Percentiles rank a stretch among this genome's conserved stretches.
Conservation (phyloP, 495 filamentous ascomycete genomes). For the Aspergillus conjunctus region DNA sequence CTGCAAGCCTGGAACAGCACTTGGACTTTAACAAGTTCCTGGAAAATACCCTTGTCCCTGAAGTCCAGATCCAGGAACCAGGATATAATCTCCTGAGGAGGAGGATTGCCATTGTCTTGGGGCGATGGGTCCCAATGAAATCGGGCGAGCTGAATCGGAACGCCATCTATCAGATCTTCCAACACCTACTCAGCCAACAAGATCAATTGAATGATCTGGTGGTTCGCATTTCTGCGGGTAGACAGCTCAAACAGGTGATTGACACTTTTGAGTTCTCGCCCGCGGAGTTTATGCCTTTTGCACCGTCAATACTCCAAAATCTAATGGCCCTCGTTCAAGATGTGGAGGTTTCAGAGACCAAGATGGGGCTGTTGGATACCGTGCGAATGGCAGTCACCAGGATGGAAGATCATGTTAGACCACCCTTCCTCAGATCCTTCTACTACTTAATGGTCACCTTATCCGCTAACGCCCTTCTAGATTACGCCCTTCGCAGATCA, state of each 20-base stretch:
- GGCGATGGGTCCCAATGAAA: constrained; percentile 84
- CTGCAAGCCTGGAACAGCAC: constrained; percentile 65
- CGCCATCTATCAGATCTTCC: constrained; percentile 86
- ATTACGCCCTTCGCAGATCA: constrained; percentile 73
- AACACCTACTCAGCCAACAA: constrained; percentile 75
- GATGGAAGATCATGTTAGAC: constrained; percentile 68
- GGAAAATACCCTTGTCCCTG: constrained; percentile 68
- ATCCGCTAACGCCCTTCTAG: constrained; percentile 34
- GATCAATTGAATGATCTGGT: constrained; percentile 87
- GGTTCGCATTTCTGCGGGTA: constrained; percentile 86
- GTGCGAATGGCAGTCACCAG: constrained; percentile 76
- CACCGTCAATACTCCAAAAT: constrained; percentile 63
- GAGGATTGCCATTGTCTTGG: constrained; percentile 82
- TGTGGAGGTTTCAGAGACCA: constrained; percentile 81
- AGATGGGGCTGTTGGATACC: constrained; percentile 82
- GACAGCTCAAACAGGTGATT: constrained; percentile 75
- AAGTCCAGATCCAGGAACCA: constrained; percentile 73
- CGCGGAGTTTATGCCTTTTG: constrained; percentile 71
- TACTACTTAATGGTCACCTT: neutral
- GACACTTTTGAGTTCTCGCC: constrained; percentile 80
- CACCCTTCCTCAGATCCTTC: neutral
- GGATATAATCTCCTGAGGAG: constrained; percentile 86
- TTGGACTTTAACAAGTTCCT: constrained; percentile 85
- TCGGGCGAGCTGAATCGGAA: constrained; percentile 61
- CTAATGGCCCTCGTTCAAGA: constrained; percentile 78